Percentiles rank a stretch among this genome's conserved stretches.
phyloP scores from a whole-genome alignment of 768 basidiomycete genomes.

The button mushroom (Agaricus bisporus) region DNA sequence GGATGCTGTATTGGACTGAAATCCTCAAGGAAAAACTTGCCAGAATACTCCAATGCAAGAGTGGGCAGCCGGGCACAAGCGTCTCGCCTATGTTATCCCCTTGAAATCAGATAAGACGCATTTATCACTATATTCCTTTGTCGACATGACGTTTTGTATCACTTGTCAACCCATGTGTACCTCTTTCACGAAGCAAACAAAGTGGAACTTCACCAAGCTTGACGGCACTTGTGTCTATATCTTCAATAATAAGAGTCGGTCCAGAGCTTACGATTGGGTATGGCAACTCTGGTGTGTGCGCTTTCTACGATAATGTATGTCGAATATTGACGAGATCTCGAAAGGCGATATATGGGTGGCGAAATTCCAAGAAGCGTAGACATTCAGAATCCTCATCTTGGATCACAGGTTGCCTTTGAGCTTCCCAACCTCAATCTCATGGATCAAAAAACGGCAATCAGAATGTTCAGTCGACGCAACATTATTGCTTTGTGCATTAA shows the following conservation, averaged over 20 bases:
- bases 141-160: conserved; percentile 79
- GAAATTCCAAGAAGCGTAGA: conserved; percentile 64
- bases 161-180: conserved; percentile 54
- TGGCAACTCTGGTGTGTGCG: conserved; percentile 73
- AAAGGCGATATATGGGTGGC: conserved; percentile 70
- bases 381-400: conserved; percentile 61
- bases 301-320: not conserved
- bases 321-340: not conserved
- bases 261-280: conserved; percentile 81
- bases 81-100: conserved; percentile 75
- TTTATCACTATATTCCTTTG: conserved; percentile 82
- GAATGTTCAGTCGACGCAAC: conserved; percentile 53
- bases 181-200: conserved; percentile 32
- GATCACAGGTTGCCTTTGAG: conserved; percentile 64
- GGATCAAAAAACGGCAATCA: conserved; percentile 33
- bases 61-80: conserved; percentile 63
- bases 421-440: conserved; percentile 44
- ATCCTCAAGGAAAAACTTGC: not conserved
- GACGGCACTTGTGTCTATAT: conserved; percentile 83
- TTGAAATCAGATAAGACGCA: conserved; percentile 54
- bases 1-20: not conserved
- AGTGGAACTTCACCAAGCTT: conserved; percentile 13
- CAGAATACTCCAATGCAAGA: conserved; percentile 29
- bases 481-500: conserved; percentile 58
- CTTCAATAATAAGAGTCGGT: conserved; percentile 75